phyloP scores from a whole-genome alignment of 2,329 filamentous ascomycete genomes.

The Fusarium sororula region DNA sequence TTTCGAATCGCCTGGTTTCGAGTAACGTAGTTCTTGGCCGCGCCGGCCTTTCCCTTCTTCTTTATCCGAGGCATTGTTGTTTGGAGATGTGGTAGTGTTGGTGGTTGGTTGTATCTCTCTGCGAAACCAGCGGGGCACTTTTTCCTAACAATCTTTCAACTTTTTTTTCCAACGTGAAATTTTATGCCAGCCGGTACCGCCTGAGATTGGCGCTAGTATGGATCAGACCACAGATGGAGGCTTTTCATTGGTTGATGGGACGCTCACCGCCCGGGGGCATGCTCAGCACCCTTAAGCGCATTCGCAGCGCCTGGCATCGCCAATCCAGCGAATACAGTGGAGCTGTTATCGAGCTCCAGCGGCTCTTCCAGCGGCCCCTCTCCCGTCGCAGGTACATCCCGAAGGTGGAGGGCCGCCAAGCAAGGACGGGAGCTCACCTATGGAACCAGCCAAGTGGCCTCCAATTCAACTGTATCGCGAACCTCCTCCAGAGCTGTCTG shows the following conservation, averaged over 20 bases:
- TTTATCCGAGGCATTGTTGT: conserved; percentile 77
- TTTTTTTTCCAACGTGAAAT: conserved; percentile 46
- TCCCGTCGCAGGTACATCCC: conserved; percentile 17
- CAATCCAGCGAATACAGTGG: conserved; percentile 26
- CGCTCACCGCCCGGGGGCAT: conserved; percentile 17
- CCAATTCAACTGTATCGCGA: conserved; percentile 18
- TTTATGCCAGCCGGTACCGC: conserved; percentile 49
- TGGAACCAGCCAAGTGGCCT: conserved; percentile 46
- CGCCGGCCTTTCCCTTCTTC: conserved; percentile 92
- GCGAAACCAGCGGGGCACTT: conserved; percentile 47
- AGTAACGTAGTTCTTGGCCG: conserved; percentile 98
- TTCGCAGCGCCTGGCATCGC: conserved; percentile 20
- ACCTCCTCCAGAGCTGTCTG: conserved; percentile 31
- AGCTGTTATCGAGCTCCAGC: conserved; percentile 11
- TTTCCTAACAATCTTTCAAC: conserved; percentile 44
- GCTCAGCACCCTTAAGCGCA: conserved; percentile 13
- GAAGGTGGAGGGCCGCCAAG: conserved; percentile 32
- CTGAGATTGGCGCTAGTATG: background rate
- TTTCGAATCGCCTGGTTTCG: conserved; percentile 97
- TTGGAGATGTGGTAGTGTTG: conserved; percentile 30
- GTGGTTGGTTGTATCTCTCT: conserved; percentile 29
- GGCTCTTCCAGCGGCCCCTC: conserved; percentile 36
- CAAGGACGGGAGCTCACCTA: conserved; percentile 5
- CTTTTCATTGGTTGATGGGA: conserved; percentile 1
- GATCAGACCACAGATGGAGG: background rate